A percentile compares a stretch with the other conserved stretches of the same genome.
Evolutionary conservation across 1,284 basidiomycete species (phyloP).

Genomic region (Tetrapyrgos nigripes): DNA sequence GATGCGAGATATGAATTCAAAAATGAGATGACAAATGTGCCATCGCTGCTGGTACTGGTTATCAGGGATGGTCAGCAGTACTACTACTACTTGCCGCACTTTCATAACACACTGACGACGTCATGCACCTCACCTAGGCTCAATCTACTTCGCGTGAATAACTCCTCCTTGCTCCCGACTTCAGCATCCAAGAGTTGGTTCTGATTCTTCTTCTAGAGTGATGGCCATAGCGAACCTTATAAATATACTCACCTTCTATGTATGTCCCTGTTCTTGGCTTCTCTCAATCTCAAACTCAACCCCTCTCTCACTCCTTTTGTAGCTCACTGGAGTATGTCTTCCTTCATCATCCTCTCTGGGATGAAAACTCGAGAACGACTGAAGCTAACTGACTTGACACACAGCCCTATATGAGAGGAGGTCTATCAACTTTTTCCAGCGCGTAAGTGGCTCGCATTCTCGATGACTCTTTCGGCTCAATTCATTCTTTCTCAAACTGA

Average conservation of each 20-base stretch:
- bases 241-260: slow-evolving; percentile 16
- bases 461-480: background rate
- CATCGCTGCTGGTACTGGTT: slow-evolving; percentile 8
- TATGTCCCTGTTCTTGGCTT: background rate
- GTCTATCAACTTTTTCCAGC: slow-evolving; percentile 13
- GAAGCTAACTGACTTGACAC: background rate
- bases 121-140: background rate
- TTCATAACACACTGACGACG: background rate
- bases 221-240: slow-evolving; percentile 13
- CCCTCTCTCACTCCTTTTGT: background rate
- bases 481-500: background rate
- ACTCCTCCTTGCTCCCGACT: background rate
- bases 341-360: background rate
- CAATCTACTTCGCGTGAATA: slow-evolving; percentile 16
- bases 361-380: background rate
- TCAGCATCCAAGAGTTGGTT: background rate
- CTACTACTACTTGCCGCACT: background rate
- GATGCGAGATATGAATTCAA: slow-evolving; percentile 8
- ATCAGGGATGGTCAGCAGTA: slow-evolving; percentile 14
- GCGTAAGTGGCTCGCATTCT: background rate
- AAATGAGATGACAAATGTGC: background rate
- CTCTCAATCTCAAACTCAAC: background rate
- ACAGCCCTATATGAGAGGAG: slow-evolving; percentile 13
- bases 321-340: slow-evolving; percentile 9
- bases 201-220: background rate